Base-by-base conservation (phyloP, 768 basidiomycete species). In the Neoboletus brunneissimus region DNA sequence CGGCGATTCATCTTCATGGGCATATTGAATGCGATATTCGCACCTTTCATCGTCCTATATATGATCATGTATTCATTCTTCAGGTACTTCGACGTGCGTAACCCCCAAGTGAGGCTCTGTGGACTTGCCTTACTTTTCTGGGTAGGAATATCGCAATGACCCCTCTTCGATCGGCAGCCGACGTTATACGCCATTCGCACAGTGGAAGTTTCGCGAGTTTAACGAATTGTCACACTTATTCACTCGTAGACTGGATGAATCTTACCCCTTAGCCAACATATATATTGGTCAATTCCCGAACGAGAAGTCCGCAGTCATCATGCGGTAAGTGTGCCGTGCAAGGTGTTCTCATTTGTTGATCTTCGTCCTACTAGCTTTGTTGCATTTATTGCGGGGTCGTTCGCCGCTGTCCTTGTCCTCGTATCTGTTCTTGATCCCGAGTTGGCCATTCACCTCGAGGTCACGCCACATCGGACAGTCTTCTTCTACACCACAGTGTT, bases 191-290 rank as follows among this genome's bases (percentile, higher is more conserved):
- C 89, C 87, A 0, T 95, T 89, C 57, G 95, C 95, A 5, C 87
- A 92, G 58, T 99, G 97, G 97, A 98, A 98, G 69, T 98, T 98
- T 68, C 82, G 97, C 54, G 97, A 99, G 70, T 99, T 98, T 79
- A 99, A 99, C 69, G 97, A 99, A 67, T 77, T 99, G 10, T 90
- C 94, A 0, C 97, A 99, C 73, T 76, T 95, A 35, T 99, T 98
- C 71, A 79, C 84, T 35, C 80, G 92, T 46, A 80, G 97, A 50
- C 77, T 98, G 46, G 87, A 94, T 60, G 86, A 91, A 66, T 94
- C 91, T 54, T 93, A 95, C 63, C 93, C 92, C 0, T 75, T 86
- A 11, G 91, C 97, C 12, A 94, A 88, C 70, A 89, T 94, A 79
- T 99, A 98, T 69, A 94, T 98, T 58, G 92, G 93, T 23, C 97